A percentile compares a stretch with the other conserved stretches of the same genome.
These are phyloP conservation scores for Imleria badia DNA, from an alignment of 768 basidiomycete species.

Conservation along the genomic window DNA sequence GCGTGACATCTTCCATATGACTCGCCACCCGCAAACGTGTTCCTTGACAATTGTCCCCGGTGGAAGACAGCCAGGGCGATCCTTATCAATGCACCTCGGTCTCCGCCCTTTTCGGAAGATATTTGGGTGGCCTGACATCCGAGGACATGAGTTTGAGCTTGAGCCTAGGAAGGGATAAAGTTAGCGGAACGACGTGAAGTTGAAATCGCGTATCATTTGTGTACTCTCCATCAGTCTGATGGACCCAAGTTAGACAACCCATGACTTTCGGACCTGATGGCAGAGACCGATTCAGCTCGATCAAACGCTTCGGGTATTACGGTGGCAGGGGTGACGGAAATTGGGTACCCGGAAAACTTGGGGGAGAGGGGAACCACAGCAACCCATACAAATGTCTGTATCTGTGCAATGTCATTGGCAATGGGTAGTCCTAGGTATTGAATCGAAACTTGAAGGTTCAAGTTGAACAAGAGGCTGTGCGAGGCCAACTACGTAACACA, in stretches of 20 bases:
- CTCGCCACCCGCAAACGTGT: conserved; percentile 13
- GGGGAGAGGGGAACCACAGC: not conserved
- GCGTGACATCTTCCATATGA: conserved; percentile 18
- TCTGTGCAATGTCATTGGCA: not conserved
- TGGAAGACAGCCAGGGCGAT: conserved; percentile 8
- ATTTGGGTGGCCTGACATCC: conserved; percentile 10
- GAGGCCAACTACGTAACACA: too few species aligned
- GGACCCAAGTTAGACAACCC: not conserved
- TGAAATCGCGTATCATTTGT: conserved; percentile 15
- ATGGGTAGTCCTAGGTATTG: not conserved
- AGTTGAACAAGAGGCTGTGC: not conserved
- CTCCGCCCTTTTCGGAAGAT: conserved; percentile 13
- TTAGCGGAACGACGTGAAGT: conserved; percentile 12
- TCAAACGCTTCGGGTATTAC: conserved; percentile 21
- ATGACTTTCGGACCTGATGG: conserved; percentile 2
- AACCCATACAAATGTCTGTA: not conserved
- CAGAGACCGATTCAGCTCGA: conserved; percentile 8
- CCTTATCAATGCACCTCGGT: conserved; percentile 34
- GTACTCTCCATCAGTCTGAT: conserved; percentile 12
- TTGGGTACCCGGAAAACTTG: not conserved
- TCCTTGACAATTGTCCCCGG: conserved; percentile 9
- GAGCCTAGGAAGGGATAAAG: conserved; percentile 18
- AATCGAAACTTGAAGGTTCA: not conserved
- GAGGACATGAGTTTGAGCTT: conserved; percentile 16
- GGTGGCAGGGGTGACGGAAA: not conserved